Percentiles rank a stretch among this genome's conserved stretches.
Conservation (phyloP, 345 rosid genomes). For the Arabis hirsuta region DNA sequence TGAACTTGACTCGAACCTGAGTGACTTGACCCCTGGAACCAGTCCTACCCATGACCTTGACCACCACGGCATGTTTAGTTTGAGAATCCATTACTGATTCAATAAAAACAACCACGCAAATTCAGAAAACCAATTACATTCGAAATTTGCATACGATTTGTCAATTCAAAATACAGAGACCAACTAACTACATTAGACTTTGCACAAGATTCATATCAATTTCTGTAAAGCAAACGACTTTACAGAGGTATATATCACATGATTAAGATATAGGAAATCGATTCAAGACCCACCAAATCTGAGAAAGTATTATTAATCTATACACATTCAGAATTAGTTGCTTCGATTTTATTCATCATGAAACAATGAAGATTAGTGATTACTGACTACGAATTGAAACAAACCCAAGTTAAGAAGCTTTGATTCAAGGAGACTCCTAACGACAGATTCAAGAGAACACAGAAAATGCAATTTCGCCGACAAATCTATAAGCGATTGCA, state of each 20-base stretch:
- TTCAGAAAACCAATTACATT: background rate
- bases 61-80: slow-evolving; percentile 81
- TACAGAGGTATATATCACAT: no score
- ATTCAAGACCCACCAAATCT: no score
- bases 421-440: background rate
- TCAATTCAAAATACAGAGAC: no score
- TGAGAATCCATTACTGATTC: slow-evolving; percentile 71
- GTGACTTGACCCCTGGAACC: slow-evolving; percentile 94
- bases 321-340: no score
- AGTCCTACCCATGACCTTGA: slow-evolving; percentile 88
- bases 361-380: background rate
- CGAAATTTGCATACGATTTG: no score
- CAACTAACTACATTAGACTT: no score
- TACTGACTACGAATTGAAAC: background rate
- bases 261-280: no score
- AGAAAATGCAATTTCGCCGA: background rate
- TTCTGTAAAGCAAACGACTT: no score
- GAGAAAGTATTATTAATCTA: no score
- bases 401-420: background rate
- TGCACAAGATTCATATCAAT: no score
- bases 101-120: background rate
- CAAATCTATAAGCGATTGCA: background rate
- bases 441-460: background rate
- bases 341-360: no score
- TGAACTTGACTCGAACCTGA: slow-evolving; percentile 82